Evolutionary conservation across 164 flowering plant species (phyloP), one percentile per base, ranked within the genome.

Genomic region (Aristolochia contorta): DNA sequence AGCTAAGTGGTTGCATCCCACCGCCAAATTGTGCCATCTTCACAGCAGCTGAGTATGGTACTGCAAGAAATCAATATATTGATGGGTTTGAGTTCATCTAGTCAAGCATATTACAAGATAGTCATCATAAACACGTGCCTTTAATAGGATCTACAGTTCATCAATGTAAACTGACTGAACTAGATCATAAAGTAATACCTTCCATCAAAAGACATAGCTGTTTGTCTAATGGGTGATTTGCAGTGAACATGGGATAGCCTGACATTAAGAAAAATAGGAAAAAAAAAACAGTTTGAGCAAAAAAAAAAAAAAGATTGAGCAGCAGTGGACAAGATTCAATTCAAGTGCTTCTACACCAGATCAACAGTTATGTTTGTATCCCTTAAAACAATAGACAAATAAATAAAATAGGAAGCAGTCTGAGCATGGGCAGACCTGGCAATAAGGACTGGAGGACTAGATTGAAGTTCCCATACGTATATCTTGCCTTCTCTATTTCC

Each of bases 401-500:
- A 37, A 37, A 37, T 37, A 37, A 37, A 37, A 37, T 3, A 37
- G 10, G 43, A 37, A 37, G 43, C 43, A 3, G 43, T 37, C 9
- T 37, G 33, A 32, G 7, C 33, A 32, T 37, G 43, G 43, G n/a
- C n/a, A 24, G 54, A 87, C 98, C 77, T 86, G 58, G 96, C 80
- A 62, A 83, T 75, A 41, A 93, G 90, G 71, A 74, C 83, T 32
- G 98, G 98, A 2, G 97, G 98, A 71, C 93, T 86, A 18, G 90
- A 77, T 60, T 89, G 97, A 70, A 87, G 78, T 69, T 93, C 98
- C 98, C 97, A 93, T 19, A 93, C 96, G 68, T 41, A 89, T 41
- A 93, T 87, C 74, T 88, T 93, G 53, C 98, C 98, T 80, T 93
- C 98, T 67, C 97, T 79, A 62, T 90, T 93, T 55, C 97, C 98